phyloP scores from a whole-genome alignment of 306 rosid genomes.

The Inga leiocalycina region DNA sequence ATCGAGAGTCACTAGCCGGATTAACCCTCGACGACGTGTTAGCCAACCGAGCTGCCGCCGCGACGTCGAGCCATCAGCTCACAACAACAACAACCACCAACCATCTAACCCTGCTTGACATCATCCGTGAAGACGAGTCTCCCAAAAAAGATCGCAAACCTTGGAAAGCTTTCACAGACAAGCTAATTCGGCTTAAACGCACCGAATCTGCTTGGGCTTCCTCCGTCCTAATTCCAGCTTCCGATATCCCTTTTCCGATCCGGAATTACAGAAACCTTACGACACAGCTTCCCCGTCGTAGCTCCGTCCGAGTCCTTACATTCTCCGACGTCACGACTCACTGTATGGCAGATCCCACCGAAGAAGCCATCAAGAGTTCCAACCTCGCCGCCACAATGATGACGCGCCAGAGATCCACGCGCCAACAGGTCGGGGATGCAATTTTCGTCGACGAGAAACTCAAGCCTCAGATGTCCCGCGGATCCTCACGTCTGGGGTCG shows the following conservation, averaged over 20 bases:
- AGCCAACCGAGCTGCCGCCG: constrained; percentile 26
- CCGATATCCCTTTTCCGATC: constrained; percentile 54
- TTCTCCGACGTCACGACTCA: constrained; percentile 25
- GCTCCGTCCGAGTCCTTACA: neutral
- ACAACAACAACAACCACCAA: neutral
- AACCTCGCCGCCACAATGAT: neutral
- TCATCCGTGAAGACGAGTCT: constrained; percentile 56
- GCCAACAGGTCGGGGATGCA: neutral
- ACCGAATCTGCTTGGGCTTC: constrained; percentile 79
- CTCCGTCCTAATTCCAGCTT: constrained; percentile 63
- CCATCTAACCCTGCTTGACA: constrained; percentile 62
- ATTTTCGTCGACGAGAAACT: neutral
- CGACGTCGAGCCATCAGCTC: neutral
- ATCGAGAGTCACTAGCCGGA: constrained; percentile 52
- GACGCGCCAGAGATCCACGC: constrained; percentile 38
- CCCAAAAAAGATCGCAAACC: constrained; percentile 56
- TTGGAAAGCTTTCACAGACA: constrained; percentile 82
- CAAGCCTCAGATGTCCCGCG: constrained; percentile 43
- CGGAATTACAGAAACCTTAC: neutral
- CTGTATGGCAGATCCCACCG: constrained; percentile 24
- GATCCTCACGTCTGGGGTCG: constrained; percentile 29
- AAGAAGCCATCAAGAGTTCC: neutral
- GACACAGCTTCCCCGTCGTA: neutral
- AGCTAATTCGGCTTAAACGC: constrained; percentile 61
- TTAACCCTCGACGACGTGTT: constrained; percentile 71